phyloP scores from a whole-genome alignment of 129 eudicot genomes.

The Escallonia rubra region DNA sequence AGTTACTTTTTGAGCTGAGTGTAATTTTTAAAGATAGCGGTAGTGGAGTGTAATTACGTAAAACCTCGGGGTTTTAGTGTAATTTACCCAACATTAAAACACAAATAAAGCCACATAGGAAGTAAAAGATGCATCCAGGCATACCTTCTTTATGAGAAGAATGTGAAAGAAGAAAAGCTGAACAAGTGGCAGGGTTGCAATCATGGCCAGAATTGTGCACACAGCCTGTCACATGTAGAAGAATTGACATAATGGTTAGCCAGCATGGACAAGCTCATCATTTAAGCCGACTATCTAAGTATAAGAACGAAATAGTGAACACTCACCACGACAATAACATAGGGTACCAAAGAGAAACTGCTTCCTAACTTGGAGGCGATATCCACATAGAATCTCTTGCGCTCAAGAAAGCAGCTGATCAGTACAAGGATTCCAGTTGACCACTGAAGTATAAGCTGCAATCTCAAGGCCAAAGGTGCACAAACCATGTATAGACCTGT shows the following conservation, averaged over 20 bases:
- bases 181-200: constrained; percentile 87
- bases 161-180: constrained; percentile 99
- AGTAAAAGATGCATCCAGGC: background rate
- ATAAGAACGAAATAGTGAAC: background rate
- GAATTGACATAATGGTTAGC: background rate
- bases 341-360: constrained; percentile 89
- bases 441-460: constrained; percentile 99
- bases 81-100: background rate
- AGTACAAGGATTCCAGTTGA: constrained; percentile 94
- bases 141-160: constrained; percentile 93
- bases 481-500: constrained; percentile 34
- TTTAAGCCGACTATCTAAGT: background rate
- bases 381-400: constrained; percentile 49
- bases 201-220: constrained; percentile 96
- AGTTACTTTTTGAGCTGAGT: too few relatives aligned
- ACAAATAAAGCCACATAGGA: background rate
- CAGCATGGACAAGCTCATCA: background rate
- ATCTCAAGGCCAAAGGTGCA: constrained; percentile 51
- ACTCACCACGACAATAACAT: constrained; percentile 88
- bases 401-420: constrained; percentile 82
- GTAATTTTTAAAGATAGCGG: too few relatives aligned
- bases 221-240: constrained; percentile 59
- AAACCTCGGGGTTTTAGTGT: too few relatives aligned
- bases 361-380: constrained; percentile 85
- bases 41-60: too few relatives aligned